Evolutionary conservation across 2,329 filamentous ascomycete genomes (phyloP), one percentile per base, ranked within the genome.

Genomic region (Beauveria medogensis): DNA sequence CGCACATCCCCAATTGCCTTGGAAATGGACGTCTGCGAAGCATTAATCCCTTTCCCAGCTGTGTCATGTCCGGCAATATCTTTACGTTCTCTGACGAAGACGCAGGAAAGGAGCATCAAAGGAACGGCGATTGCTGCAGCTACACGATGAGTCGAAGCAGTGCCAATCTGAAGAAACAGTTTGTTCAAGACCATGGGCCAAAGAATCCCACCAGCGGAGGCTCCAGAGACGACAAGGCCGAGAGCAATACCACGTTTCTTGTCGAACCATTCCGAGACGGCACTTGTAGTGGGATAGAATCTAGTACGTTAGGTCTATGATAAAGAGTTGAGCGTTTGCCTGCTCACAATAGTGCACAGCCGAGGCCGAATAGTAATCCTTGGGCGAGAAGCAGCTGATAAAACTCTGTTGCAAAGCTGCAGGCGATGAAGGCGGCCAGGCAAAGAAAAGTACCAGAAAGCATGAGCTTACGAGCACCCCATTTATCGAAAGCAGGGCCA

Each of bases 361-460:
- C 75, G 16, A 77, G 59, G 2, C 78, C 78, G 30, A 76, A 68
- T 16, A 75, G 72, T 24, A 77, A 61, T 0, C 78, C 76, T 58
- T 79, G 76, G 0, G 72, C 64, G 2, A 77, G 61, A 1, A 79
- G 64, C 6, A 74, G 62, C 52, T 78, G 75, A 61, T 68, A 75
- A 62, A 73, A 78, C 2, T 67, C 61, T 5, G 56, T 68, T 1
- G 69, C 68, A 37, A 73, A 68, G 54, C 67, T 70, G 6, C 69
- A 65, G 63, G 70, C 67, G 61, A 77, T 71, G 62, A 76, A 72
- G 0, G 78, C 74, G 5, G 74, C 64, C 16, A 77, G 65, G 9
- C 70, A 70, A 0, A 77, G 62, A 28, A 72, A 64, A 0, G 69
- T 67, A 6, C 78, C 78, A 1, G 70, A 53, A 5, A 70, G 47